Base-by-base conservation (phyloP, 768 basidiomycete genomes). In the Sarcomyxa edulis region DNA sequence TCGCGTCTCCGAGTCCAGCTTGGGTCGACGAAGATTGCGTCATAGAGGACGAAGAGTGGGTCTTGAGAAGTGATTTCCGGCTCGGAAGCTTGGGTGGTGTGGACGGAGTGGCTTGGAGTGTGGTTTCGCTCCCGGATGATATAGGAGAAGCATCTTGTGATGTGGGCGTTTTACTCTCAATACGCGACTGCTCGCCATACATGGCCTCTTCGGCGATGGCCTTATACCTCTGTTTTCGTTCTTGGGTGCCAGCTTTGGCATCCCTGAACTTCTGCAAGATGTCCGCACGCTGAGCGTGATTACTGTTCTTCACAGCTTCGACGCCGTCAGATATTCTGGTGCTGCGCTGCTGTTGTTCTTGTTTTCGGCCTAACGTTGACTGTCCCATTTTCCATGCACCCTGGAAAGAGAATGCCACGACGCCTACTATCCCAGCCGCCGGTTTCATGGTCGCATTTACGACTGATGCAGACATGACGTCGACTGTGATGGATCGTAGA, bases 311-410 rank as follows among this genome's bases (percentile, higher is more conserved):
- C 5, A 61, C 60, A 1, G 57, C 68, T 39, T 61, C 59, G 5
- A 55, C 32, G 4, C 72, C 72, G 39, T 73, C 64, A 6, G 54
- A 52, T 10, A 68, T 56, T 19, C 68, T 58, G 9, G 61, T 65
- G n/a, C 47, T 35, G 6, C 62, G 62, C 15, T 61, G 60, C 9
- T 56, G 52, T 7, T 59, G 49, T 22, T 66, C 60, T 37, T 56
- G 58, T 26, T 55, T 55, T 35, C 52, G 41, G 1, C 56, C 59
- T 36, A 52, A 45, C 2, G 50, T 40, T n/a, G 57, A 51, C 34
- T 61, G 60, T 8, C 56, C 45, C 27, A 57, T 58, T 37, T 64
- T 65, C 64, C 61, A 67, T 15, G 60, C 55, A 8, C 68, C 67
- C 12, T 53, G 44, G 20, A 61, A 39, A 6, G 61, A 58, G 39